Conservation (phyloP, 208 protist species). For the Entamoeba histolytica region DNA sequence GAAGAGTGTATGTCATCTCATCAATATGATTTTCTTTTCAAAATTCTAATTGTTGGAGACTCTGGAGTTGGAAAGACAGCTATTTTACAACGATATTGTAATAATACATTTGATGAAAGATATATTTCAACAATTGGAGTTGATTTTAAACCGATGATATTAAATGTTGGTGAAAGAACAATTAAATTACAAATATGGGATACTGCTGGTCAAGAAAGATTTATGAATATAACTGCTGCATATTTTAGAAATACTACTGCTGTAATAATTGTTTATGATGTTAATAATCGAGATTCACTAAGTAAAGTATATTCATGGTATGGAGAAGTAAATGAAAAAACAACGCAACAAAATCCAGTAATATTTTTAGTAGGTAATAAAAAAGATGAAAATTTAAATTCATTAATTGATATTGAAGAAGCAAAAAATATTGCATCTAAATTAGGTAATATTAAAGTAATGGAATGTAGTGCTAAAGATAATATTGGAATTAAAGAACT, state of each 20-base stretch:
- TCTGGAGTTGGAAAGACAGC: background rate
- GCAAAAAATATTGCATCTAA: background rate
- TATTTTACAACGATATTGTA: background rate
- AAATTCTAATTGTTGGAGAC: background rate
- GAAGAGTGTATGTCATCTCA: too few relatives aligned
- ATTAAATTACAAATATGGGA: background rate
- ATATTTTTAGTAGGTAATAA: background rate
- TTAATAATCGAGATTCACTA: background rate
- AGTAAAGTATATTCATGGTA: background rate
- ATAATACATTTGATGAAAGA: background rate
- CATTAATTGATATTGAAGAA: background rate
- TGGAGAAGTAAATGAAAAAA: background rate
- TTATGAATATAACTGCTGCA: background rate
- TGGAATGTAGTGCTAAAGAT: background rate
- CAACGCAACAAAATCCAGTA: background rate
- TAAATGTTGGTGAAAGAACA: background rate
- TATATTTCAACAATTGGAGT: background rate
- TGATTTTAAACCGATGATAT: background rate
- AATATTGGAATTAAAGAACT: background rate
- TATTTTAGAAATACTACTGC: background rate
- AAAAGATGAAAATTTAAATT: background rate
- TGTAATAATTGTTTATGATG: background rate
- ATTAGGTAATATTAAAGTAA: background rate
- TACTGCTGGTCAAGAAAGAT: background rate
- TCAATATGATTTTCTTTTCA: background rate